These are phyloP conservation scores for Pythium rhizo-oryzae DNA, from an alignment of 352 stramenopile species.

Conservation along the genomic window DNA sequence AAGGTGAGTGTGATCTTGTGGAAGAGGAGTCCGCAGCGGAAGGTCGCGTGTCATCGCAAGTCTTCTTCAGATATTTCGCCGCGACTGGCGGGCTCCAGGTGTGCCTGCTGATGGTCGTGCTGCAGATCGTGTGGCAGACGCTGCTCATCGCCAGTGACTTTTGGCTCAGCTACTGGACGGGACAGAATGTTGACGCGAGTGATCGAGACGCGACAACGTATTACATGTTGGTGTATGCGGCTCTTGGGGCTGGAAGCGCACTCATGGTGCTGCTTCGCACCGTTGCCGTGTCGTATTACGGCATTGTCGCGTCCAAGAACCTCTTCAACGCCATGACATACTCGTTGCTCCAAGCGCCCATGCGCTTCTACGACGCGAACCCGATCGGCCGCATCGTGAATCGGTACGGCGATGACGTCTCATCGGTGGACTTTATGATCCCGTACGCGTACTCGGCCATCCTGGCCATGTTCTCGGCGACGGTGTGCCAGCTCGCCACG, in stretches of 20 bases:
- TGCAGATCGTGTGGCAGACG: constrained; percentile 53
- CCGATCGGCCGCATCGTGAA: constrained; percentile 91
- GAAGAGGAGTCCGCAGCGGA: too few relatives aligned
- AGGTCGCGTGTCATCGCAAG: constrained; percentile 28
- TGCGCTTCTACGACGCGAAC: constrained; percentile 93
- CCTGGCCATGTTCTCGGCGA: too few relatives aligned
- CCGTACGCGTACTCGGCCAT: too few relatives aligned
- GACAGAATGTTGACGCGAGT: too few relatives aligned
- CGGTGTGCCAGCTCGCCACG: constrained; percentile 62
- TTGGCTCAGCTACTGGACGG: constrained; percentile 91
- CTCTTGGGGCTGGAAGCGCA: constrained; percentile 39
- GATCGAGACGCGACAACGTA: constrained; percentile 48
- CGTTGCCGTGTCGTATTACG: constrained; percentile 40
- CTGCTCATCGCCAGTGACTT: constrained; percentile 80
- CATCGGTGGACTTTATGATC: constrained; percentile 86
- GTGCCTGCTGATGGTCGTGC: constrained; percentile 23
- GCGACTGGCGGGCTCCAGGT: too few relatives aligned
- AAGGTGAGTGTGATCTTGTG: too few relatives aligned
- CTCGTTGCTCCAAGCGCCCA: constrained; percentile 80
- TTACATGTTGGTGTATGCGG: constrained; percentile 45
- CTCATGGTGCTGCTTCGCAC: constrained; percentile 51
- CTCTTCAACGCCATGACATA: constrained; percentile 88
- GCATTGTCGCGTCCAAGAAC: constrained; percentile 40
- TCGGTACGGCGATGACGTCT: constrained; percentile 90
- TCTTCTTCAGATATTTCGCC: too few relatives aligned